These are phyloP conservation scores for Candida vaughaniae DNA, from an alignment of 805 yeast species.

Conservation along the genomic window DNA sequence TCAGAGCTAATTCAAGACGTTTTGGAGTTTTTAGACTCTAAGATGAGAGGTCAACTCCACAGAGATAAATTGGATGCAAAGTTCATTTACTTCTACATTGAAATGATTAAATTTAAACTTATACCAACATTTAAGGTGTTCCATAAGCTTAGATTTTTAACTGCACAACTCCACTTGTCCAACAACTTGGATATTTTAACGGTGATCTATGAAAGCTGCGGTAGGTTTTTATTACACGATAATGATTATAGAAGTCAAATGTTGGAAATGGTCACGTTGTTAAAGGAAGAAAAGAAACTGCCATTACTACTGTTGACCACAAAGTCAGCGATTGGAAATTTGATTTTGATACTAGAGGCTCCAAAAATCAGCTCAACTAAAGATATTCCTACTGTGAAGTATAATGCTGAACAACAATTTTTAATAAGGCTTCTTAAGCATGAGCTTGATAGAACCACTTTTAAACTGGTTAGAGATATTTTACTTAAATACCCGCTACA, in stretches of 20 bases:
- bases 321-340: conserved; percentile 56
- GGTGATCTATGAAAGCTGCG: conserved; percentile 72
- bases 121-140: conserved; percentile 70
- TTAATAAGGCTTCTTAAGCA: conserved; percentile 26
- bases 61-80: conserved; percentile 51
- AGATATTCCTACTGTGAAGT: background rate
- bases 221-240: conserved; percentile 57
- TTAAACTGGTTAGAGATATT: conserved; percentile 37
- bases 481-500: conserved; percentile 1
- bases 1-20: conserved; percentile 54
- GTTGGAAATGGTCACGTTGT: conserved; percentile 58
- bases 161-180: conserved; percentile 48
- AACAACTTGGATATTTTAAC: conserved; percentile 68
- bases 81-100: conserved; percentile 64
- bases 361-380: conserved; percentile 24
- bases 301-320: conserved; percentile 52
- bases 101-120: conserved; percentile 72
- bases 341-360: conserved; percentile 56
- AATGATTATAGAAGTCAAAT: conserved; percentile 59
- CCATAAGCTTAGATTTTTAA: conserved; percentile 66
- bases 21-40: conserved; percentile 53
- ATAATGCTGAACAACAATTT: conserved; percentile 31
- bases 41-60: conserved; percentile 57
- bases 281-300: conserved; percentile 50
- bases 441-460: conserved; percentile 11